Evolutionary conservation across 78 protist species (phyloP).

Genomic region (Dictyostelium firmibasis): DNA sequence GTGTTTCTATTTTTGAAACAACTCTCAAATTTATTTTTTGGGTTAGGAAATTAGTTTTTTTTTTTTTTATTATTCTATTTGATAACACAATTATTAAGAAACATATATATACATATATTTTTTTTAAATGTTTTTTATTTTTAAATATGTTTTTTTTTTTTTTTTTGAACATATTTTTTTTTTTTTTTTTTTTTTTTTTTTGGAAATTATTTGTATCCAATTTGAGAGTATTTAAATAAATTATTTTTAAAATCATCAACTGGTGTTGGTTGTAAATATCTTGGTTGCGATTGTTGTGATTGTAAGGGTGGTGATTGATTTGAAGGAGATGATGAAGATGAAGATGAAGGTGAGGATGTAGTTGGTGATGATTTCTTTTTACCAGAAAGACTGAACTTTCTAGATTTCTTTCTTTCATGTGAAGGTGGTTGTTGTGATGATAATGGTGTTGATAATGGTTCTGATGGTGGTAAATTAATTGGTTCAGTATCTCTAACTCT

Average conservation of each 20-base stretch:
- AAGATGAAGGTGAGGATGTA: background rate
- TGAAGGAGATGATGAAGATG: background rate
- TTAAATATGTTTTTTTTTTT: background rate
- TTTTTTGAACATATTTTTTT: background rate
- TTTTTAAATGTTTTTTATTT: background rate
- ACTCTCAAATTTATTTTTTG: too few relatives aligned
- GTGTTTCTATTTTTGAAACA: too few relatives aligned
- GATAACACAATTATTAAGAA: too few relatives aligned
- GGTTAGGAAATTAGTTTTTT: too few relatives aligned
- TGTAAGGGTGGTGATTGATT: background rate
- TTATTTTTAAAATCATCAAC: slow-evolving; percentile 66
- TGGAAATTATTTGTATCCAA: background rate
- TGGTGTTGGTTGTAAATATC: slow-evolving; percentile 35
- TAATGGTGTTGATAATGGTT: slow-evolving; percentile 21
- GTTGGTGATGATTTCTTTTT: background rate
- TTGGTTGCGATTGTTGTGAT: background rate
- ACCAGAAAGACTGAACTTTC: slow-evolving; percentile 31
- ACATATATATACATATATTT: too few relatives aligned
- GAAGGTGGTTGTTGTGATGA: background rate
- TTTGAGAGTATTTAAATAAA: slow-evolving; percentile 50
- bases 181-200: background rate
- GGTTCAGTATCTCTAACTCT: slow-evolving; percentile 51
- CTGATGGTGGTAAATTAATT: slow-evolving; percentile 16
- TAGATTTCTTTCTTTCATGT: slow-evolving; percentile 65
- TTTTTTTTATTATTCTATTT: too few relatives aligned